phyloP scores from a whole-genome alignment of 1,139 yeast genomes.

The Magnusiomyces fungicola region DNA sequence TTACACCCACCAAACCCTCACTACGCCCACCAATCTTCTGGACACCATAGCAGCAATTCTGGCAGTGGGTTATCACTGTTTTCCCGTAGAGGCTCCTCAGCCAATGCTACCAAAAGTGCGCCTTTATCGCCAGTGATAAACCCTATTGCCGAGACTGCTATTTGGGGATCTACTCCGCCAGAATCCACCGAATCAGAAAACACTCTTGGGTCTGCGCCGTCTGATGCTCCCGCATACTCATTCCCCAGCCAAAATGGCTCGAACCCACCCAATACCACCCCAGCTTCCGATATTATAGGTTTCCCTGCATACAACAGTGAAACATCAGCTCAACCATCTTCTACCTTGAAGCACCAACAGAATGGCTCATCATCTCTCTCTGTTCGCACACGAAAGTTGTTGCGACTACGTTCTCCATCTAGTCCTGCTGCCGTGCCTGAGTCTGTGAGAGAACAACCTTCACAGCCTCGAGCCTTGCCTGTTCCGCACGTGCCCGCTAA shows the following conservation, averaged over 20 bases:
- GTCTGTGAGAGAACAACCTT: neutral
- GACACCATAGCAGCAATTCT: neutral
- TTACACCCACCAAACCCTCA: neutral
- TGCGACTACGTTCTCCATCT: conserved; percentile 38
- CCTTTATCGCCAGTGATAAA: conserved; percentile 2
- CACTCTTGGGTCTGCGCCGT: neutral
- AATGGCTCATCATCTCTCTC: conserved; percentile 8
- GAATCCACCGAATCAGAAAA: neutral
- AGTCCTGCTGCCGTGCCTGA: conserved; percentile 22
- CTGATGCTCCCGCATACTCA: neutral
- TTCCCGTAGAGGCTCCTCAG: conserved; percentile 1
- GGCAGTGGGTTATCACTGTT: neutral
- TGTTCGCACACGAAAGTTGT: conserved; percentile 20
- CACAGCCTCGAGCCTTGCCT: neutral
- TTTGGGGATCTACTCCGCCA: neutral
- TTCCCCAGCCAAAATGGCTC: no score
- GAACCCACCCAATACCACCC: neutral
- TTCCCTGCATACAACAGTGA: neutral
- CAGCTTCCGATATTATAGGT: neutral
- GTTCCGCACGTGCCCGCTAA: neutral
- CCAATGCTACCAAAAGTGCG: neutral
- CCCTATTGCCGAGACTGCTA: neutral
- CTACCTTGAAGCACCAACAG: neutral
- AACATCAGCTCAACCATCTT: conserved; percentile 2
- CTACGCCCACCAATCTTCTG: neutral